phyloP scores from a whole-genome alignment of 164 flowering plant species.

The Warburgia ugandensis region DNA sequence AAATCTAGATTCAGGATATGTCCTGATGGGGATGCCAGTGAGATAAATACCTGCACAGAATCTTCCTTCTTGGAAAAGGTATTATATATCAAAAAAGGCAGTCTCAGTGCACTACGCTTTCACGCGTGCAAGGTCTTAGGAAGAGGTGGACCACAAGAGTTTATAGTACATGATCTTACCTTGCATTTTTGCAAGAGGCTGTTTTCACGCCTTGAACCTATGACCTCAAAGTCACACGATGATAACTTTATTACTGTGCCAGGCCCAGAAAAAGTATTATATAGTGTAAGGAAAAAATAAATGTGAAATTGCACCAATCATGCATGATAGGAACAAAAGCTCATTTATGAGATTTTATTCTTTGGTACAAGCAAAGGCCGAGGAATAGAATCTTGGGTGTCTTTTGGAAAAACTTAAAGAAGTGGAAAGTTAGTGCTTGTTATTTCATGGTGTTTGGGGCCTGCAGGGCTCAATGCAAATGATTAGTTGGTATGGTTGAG shows the following conservation, averaged over 20 bases:
- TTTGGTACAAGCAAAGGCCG: background rate
- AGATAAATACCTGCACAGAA: background rate
- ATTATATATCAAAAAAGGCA: background rate
- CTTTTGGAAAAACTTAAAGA: background rate
- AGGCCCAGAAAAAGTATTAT: background rate
- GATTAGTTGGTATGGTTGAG: background rate
- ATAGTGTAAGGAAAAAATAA: background rate
- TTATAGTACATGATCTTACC: no score
- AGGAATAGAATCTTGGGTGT: conserved; percentile 3
- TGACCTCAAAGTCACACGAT: no score
- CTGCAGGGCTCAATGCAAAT: background rate
- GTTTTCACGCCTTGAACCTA: no score
- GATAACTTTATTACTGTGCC: background rate
- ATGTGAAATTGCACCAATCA: conserved; percentile 8
- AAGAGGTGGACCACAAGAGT: no score
- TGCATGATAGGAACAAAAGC: background rate
- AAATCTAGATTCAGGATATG: no score
- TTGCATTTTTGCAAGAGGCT: no score
- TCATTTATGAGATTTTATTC: background rate
- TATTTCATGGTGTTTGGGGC: background rate
- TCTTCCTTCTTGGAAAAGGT: background rate
- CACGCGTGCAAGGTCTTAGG: background rate
- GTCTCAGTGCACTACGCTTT: background rate
- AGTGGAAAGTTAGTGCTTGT: conserved; percentile 7
- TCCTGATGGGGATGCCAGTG: no score